A percentile compares a stretch with the other conserved stretches of the same genome.
These are phyloP conservation scores for Vigna angularis DNA, from an alignment of 306 rosid genomes.

Conservation along the genomic window DNA sequence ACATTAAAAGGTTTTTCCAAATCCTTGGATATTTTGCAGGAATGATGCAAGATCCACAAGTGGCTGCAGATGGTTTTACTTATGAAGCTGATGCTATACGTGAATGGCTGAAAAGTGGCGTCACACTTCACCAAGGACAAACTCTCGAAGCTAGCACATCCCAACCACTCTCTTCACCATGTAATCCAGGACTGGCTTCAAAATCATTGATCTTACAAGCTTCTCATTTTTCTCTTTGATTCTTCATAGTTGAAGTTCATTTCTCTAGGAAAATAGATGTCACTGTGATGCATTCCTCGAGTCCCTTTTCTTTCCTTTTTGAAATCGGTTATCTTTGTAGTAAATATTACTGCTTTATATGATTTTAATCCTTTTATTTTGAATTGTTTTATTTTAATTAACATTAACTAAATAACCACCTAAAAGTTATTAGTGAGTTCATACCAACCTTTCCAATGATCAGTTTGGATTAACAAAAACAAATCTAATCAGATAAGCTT, in stretches of 20 bases:
- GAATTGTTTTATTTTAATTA: too few species aligned
- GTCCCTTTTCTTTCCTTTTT: too few species aligned
- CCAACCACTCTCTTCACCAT: constrained; percentile 73
- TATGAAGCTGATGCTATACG: constrained; percentile 81
- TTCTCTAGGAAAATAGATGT: too few species aligned
- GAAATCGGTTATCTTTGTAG: too few species aligned
- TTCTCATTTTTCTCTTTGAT: background rate
- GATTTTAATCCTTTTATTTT: too few species aligned
- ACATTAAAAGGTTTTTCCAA: background rate
- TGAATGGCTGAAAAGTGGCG: constrained; percentile 85
- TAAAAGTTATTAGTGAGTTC: too few species aligned
- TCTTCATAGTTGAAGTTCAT: background rate
- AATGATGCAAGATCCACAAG: constrained; percentile 87
- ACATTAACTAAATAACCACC: too few species aligned
- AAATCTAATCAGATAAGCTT: too few species aligned
- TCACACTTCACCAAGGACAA: constrained; percentile 79
- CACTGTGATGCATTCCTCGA: too few species aligned
- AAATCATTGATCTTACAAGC: constrained; percentile 45
- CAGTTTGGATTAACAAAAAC: too few species aligned
- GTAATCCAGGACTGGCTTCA: constrained; percentile 91
- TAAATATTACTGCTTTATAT: too few species aligned
- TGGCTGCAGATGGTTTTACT: constrained; percentile 85
- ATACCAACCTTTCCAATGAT: too few species aligned
- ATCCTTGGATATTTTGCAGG: constrained; percentile 36
- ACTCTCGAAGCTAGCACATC: constrained; percentile 59